Percentiles rank a stretch among this genome's conserved stretches.
Evolutionary conservation across 1,139 yeast species (phyloP).

Genomic region (Kazachstania sp.): DNA sequence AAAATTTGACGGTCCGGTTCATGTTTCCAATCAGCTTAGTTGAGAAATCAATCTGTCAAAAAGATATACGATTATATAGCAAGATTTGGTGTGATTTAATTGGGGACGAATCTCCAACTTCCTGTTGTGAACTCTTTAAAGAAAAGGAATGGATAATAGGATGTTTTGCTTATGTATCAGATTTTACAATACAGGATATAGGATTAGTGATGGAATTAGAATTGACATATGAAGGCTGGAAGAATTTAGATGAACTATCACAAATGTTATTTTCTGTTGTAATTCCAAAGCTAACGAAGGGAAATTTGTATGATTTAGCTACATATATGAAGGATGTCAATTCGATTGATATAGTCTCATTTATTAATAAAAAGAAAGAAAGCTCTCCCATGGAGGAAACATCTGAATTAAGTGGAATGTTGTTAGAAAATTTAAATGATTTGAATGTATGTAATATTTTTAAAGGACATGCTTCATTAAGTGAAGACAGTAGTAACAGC

Average conservation of each 20-base stretch:
- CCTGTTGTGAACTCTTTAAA: constrained; percentile 35
- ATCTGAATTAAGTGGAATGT: constrained; percentile 29
- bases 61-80: constrained; percentile 27
- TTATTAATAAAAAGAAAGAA: constrained; percentile 33
- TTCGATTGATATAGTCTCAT: constrained; percentile 39
- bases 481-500: constrained; percentile 16
- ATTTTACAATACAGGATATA: constrained; percentile 31
- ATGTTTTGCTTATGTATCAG: constrained; percentile 36
- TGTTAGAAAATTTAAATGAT: constrained; percentile 33
- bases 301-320: constrained; percentile 29
- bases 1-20: constrained; percentile 32
- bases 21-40: constrained; percentile 34
- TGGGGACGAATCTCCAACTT: constrained; percentile 52
- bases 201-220: constrained; percentile 40
- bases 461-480: constrained; percentile 35
- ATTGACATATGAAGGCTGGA: constrained; percentile 38
- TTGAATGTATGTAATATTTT: constrained; percentile 35
- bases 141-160: constrained; percentile 31
- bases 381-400: constrained; percentile 41
- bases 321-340: constrained; percentile 38
- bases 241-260: constrained; percentile 30
- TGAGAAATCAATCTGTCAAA: constrained; percentile 10
- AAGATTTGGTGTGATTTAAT: constrained; percentile 47
- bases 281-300: constrained; percentile 17
- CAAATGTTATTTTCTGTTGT: constrained; percentile 28